These are phyloP conservation scores for Calamus simplicifolius DNA, from an alignment of 176 grass and related monocot genomes.

Conservation along the genomic window DNA sequence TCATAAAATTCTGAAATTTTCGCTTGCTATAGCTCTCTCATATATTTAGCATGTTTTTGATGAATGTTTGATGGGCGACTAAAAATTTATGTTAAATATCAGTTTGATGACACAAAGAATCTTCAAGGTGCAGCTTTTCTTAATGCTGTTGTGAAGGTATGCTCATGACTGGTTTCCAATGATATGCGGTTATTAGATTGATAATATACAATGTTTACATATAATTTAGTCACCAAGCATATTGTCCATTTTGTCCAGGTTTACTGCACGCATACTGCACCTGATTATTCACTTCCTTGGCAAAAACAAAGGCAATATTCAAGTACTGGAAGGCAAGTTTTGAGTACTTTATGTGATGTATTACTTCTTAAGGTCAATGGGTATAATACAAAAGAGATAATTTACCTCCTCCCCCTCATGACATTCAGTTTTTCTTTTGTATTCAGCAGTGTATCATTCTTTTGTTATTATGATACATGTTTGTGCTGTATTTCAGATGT, in stretches of 20 bases:
- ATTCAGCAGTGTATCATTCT: no score
- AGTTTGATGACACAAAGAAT: slow-evolving; percentile 55
- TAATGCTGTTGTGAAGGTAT: slow-evolving; percentile 94
- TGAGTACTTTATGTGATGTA: background rate
- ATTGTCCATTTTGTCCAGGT: slow-evolving; percentile 40
- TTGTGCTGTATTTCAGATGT: no score
- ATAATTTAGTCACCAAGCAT: no score
- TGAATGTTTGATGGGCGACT: slow-evolving; percentile 3
- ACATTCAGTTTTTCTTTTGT: no score
- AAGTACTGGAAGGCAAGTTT: slow-evolving; percentile 74
- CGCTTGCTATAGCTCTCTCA: no score
- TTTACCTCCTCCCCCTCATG: no score
- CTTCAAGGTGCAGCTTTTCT: slow-evolving; percentile 66
- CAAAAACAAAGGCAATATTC: slow-evolving; percentile 88
- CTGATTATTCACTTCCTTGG: slow-evolving; percentile 94
- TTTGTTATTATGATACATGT: no score
- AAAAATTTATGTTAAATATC: slow-evolving; percentile 15
- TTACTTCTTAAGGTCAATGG: no score
- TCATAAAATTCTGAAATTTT: no score
- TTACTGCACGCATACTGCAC: slow-evolving; percentile 79
- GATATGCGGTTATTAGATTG: no score
- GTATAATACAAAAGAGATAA: no score
- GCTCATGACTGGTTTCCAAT: background rate
- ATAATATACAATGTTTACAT: no score
- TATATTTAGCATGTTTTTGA: background rate